These are phyloP conservation scores for Fusarium clavum DNA, from an alignment of 2,329 filamentous ascomycete genomes.

Conservation along the genomic window DNA sequence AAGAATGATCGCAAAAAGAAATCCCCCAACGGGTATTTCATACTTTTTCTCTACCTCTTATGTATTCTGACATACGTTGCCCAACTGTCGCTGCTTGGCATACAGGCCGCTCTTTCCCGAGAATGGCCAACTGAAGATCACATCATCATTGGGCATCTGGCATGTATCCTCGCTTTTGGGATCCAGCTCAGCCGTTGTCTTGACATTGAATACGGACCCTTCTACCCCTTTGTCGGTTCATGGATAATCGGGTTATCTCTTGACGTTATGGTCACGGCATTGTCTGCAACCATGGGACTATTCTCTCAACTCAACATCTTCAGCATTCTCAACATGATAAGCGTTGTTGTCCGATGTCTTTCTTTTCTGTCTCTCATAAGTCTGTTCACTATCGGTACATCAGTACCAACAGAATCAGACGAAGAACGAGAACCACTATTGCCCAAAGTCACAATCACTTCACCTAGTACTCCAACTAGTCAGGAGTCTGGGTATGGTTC, in stretches of 20 bases:
- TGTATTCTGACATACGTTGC: conserved; percentile 60
- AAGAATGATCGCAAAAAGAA: conserved; percentile 28
- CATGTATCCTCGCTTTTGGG: conserved; percentile 73
- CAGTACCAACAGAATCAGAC: conserved; percentile 54
- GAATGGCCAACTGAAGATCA: conserved; percentile 60
- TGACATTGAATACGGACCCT: conserved; percentile 63
- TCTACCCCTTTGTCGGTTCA: conserved; percentile 73
- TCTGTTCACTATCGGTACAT: conserved; percentile 25
- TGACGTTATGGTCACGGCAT: conserved; percentile 61
- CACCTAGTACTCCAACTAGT: conserved; percentile 40
- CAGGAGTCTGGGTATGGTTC: conserved; percentile 56
- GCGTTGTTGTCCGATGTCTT: conserved; percentile 37
- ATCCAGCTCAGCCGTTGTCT: conserved; percentile 67
- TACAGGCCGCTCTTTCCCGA: conserved; percentile 50
- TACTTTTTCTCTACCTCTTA: conserved; percentile 58
- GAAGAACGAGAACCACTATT: conserved; percentile 71
- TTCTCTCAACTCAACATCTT: conserved; percentile 23
- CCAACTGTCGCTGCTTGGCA: conserved; percentile 58
- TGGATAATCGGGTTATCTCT: conserved; percentile 69
- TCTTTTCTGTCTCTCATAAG: conserved; percentile 34
- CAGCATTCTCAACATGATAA: conserved; percentile 42
- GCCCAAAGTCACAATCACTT: conserved; percentile 45
- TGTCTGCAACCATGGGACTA: conserved; percentile 25
- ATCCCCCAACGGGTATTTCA: conserved; percentile 36
- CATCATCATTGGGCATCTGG: conserved; percentile 67